These are phyloP conservation scores for Candida nanaspora DNA, from an alignment of 805 yeast species.

Conservation along the genomic window DNA sequence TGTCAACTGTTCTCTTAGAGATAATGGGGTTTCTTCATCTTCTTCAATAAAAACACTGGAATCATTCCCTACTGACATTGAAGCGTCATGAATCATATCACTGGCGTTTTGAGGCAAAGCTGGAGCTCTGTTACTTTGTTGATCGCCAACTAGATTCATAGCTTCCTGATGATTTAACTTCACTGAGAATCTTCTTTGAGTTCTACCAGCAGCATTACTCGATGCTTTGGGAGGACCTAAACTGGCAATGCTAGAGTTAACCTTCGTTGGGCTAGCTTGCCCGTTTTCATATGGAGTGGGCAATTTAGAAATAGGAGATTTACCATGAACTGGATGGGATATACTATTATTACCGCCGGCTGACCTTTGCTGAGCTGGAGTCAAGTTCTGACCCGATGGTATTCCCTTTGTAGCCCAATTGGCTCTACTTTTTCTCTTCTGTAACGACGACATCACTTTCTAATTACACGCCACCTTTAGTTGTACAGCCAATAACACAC, in stretches of 20 bases:
- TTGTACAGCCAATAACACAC: no score
- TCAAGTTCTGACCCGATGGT: neutral
- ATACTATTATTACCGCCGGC: no score
- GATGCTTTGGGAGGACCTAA: neutral
- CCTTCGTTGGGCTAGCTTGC: no score
- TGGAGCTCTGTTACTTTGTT: constrained; percentile 3
- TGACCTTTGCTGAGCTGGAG: no score
- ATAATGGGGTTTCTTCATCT: constrained; percentile 2
- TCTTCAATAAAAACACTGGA: constrained; percentile 3
- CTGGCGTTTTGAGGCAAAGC: no score
- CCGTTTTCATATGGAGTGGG: neutral
- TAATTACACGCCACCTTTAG: no score
- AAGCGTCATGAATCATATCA: neutral
- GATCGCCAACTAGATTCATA: neutral
- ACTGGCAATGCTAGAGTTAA: neutral
- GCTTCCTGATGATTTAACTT: constrained; percentile 19
- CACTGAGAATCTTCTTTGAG: constrained; percentile 38
- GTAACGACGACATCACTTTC: constrained; percentile 1
- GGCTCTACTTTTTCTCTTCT: constrained; percentile 13
- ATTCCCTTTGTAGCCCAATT: constrained; percentile 18
- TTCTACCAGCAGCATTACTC: constrained; percentile 6
- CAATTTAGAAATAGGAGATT: neutral
- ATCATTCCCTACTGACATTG: neutral
- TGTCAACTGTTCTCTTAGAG: constrained; percentile 7
- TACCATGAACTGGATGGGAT: no score